Percentiles rank a stretch among this genome's conserved stretches.
These are phyloP conservation scores for Tieghemiomyces parasiticus DNA, from an alignment of 192 early-diverging fungal species.

Conservation along the genomic window DNA sequence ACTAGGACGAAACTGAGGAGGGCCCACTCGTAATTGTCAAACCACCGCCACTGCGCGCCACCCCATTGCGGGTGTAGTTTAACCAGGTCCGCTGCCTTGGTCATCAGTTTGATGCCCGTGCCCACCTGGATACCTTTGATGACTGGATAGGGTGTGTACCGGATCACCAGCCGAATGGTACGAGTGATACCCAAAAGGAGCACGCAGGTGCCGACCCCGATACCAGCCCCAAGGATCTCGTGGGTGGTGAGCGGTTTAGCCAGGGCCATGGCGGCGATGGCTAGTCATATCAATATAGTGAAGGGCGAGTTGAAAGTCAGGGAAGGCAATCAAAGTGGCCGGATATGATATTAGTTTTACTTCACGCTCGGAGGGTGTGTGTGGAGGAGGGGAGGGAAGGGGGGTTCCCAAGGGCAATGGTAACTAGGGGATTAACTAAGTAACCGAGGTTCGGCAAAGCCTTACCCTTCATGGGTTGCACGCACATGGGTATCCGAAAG, in stretches of 20 bases:
- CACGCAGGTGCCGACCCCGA: constrained; percentile 48
- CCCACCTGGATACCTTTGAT: constrained; percentile 69
- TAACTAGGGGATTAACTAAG: not conserved
- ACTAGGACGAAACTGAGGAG: constrained; percentile 49
- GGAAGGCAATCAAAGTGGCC: not conserved
- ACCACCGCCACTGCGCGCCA: constrained; percentile 40
- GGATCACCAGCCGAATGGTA: constrained; percentile 48
- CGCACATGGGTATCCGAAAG: constrained; percentile 75
- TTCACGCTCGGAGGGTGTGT: not conserved
- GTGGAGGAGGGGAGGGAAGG: not conserved
- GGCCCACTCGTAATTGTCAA: constrained; percentile 60
- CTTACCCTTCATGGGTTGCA: constrained; percentile 85
- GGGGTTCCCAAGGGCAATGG: not conserved
- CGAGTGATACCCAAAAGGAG: constrained; percentile 51
- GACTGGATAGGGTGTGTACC: constrained; percentile 53
- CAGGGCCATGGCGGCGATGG: constrained; percentile 68
- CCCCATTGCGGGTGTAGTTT: constrained; percentile 34
- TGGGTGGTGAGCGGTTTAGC: constrained; percentile 48
- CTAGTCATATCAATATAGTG: constrained; percentile 17
- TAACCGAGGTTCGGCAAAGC: not conserved
- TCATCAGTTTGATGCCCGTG: constrained; percentile 49
- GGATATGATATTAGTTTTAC: not conserved
- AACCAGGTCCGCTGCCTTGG: constrained; percentile 49
- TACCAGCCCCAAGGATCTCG: constrained; percentile 52
- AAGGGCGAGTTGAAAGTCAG: not conserved